Percentiles rank a stretch among this genome's conserved stretches.
These are phyloP conservation scores for Ceratonia siliqua DNA, from an alignment of 306 rosid species.

Conservation along the genomic window DNA sequence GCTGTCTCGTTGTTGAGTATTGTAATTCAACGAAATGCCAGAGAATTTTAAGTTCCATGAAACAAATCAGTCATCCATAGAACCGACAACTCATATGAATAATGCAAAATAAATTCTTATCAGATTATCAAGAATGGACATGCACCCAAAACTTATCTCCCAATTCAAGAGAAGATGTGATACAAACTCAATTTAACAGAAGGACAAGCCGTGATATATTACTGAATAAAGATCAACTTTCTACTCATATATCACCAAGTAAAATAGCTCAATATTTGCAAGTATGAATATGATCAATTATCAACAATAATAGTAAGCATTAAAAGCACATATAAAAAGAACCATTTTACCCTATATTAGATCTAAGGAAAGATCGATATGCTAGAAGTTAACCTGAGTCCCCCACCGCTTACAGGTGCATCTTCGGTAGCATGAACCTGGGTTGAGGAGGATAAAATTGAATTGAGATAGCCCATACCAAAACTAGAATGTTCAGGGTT, in stretches of 20 bases:
- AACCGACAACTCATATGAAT: background rate
- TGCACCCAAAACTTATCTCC: too few species aligned
- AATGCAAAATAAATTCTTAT: conserved; percentile 2
- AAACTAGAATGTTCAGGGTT: conserved; percentile 36
- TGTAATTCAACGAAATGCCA: conserved; percentile 12
- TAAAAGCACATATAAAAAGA: background rate
- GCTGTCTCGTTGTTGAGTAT: conserved; percentile 7
- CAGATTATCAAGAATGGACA: too few species aligned
- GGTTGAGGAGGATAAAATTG: conserved; percentile 68
- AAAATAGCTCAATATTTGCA: too few species aligned
- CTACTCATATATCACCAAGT: too few species aligned
- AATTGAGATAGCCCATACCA: conserved; percentile 84
- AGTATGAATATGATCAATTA: conserved; percentile 9
- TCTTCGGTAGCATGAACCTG: conserved; percentile 71
- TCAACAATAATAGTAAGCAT: background rate
- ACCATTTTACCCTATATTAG: background rate
- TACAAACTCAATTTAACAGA: too few species aligned
- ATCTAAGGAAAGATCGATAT: conserved; percentile 6
- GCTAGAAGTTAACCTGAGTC: conserved; percentile 62
- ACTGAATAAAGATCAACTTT: too few species aligned
- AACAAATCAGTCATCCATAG: background rate
- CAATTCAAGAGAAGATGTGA: too few species aligned
- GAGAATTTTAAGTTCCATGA: background rate
- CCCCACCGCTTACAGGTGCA: conserved; percentile 84
- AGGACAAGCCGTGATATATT: too few species aligned